A percentile compares a stretch with the other conserved stretches of the same genome.
These are phyloP conservation scores for Candida tetrigidarum DNA, from an alignment of 1,139 yeast species.

Conservation along the genomic window DNA sequence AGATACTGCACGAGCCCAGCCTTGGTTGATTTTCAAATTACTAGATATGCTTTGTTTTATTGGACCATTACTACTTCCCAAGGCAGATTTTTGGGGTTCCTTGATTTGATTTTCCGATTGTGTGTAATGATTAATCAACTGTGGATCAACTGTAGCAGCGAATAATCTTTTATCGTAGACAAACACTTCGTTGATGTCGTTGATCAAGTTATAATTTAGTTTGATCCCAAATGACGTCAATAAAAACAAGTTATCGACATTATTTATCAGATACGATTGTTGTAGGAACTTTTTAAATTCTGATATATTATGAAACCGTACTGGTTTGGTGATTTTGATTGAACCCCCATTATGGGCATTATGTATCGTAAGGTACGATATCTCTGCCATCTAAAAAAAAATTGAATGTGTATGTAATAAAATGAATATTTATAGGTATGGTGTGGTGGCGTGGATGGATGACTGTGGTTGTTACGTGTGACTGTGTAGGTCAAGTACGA, in stretches of 20 bases:
- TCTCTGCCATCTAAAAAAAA: slow-evolving; percentile 14
- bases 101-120: background rate
- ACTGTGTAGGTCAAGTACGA: no score
- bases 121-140: slow-evolving; percentile 8
- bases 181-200: slow-evolving; percentile 54
- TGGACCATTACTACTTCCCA: slow-evolving; percentile 9
- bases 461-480: background rate
- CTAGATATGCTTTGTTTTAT: slow-evolving; percentile 25
- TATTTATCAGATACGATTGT: slow-evolving; percentile 41
- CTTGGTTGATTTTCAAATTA: slow-evolving; percentile 27
- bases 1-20: slow-evolving; percentile 31
- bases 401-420: no score
- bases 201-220: slow-evolving; percentile 54
- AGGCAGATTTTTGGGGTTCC: slow-evolving; percentile 12
- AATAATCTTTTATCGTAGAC: slow-evolving; percentile 64
- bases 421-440: no score
- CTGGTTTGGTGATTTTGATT: slow-evolving; percentile 44
- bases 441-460: no score
- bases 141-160: slow-evolving; percentile 16
- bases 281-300: slow-evolving; percentile 45
- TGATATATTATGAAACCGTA: slow-evolving; percentile 44
- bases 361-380: slow-evolving; percentile 36
- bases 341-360: slow-evolving; percentile 46
- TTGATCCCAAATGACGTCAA: slow-evolving; percentile 68
- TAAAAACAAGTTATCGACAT: slow-evolving; percentile 53